Conservation (phyloP, 2,329 filamentous ascomycete genomes). For the Hansfordia pulvinata region DNA sequence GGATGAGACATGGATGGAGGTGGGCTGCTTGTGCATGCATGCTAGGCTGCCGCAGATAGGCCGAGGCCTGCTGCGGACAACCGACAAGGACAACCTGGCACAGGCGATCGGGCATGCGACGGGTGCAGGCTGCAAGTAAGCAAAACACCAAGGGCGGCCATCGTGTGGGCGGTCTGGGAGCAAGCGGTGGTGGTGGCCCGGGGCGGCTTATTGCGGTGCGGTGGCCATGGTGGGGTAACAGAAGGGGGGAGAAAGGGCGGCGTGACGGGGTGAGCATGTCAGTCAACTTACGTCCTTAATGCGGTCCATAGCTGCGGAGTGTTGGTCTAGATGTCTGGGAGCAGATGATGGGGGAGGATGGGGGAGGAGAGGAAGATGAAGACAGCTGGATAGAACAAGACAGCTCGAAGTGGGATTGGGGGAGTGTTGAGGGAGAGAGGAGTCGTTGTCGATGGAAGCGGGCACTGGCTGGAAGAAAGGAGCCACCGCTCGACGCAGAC, state of each 20-base stretch:
- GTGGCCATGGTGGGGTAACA: slow-evolving; percentile 18
- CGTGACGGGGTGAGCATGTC: slow-evolving; percentile 6
- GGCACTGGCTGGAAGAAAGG: too few relatives aligned
- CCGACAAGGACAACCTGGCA: too few relatives aligned
- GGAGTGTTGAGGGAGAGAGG: not conserved
- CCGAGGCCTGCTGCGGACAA: too few relatives aligned
- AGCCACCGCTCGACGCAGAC: too few relatives aligned
- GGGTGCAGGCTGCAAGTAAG: too few relatives aligned
- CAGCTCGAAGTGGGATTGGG: not conserved
- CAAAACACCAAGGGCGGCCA: not conserved
- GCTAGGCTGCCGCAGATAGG: too few relatives aligned
- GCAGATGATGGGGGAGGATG: slow-evolving; percentile 11
- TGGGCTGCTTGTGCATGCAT: too few relatives aligned
- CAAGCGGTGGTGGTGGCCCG: not conserved
- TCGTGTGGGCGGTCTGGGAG: not conserved
- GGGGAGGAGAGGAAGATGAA: slow-evolving; percentile 16
- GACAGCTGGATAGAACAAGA: slow-evolving; percentile 3
- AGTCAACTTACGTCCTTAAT: slow-evolving; percentile 67
- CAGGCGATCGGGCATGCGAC: too few relatives aligned
- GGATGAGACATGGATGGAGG: too few relatives aligned
- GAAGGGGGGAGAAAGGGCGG: slow-evolving; percentile 7
- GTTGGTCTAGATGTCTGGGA: slow-evolving; percentile 8
- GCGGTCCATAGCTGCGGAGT: slow-evolving; percentile 55
- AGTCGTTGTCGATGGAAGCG: too few relatives aligned
- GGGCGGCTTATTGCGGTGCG: slow-evolving; percentile 6